A percentile compares a stretch with the other conserved stretches of the same genome.
phyloP scores from a whole-genome alignment of 1,284 basidiomycete species.

The Lentinula novae-zelandiae region DNA sequence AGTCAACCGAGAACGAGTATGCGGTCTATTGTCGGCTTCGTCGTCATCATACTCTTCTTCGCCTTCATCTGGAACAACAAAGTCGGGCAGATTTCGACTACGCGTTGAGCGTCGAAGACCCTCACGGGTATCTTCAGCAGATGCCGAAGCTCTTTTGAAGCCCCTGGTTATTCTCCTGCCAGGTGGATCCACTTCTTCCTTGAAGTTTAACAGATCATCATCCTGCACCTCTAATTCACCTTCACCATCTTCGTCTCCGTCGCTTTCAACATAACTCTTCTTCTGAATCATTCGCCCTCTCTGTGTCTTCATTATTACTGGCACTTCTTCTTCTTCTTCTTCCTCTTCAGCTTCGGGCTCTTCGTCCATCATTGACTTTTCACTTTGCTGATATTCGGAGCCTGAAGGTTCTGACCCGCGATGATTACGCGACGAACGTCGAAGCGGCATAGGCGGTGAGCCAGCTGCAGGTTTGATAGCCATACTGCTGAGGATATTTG shows the following conservation, averaged over 20 bases:
- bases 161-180: conserved; percentile 4
- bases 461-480: neutral
- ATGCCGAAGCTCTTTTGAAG: conserved; percentile 18
- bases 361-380: conserved; percentile 26
- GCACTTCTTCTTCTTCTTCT: conserved; percentile 27
- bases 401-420: conserved; percentile 39
- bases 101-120: conserved; percentile 22
- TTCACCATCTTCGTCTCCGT: conserved; percentile 31
- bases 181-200: conserved; percentile 6
- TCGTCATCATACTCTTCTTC: neutral
- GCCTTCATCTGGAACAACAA: conserved; percentile 12
- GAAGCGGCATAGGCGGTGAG: neutral
- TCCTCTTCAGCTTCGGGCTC: conserved; percentile 22
- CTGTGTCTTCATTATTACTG: conserved; percentile 28
- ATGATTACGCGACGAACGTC: conserved; percentile 9
- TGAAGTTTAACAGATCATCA: conserved; percentile 28
- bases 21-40: neutral
- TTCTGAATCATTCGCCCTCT: conserved; percentile 46
- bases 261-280: conserved; percentile 50
- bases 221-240: conserved; percentile 16
- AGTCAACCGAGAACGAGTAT: neutral
- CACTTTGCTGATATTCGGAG: conserved; percentile 63
- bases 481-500: conserved; percentile 2
- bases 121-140: conserved; percentile 37
- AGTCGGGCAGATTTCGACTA: conserved; percentile 14